These are phyloP conservation scores for Tetrapisispora phaffii DNA, from an alignment of 805 yeast species.

Conservation along the genomic window DNA sequence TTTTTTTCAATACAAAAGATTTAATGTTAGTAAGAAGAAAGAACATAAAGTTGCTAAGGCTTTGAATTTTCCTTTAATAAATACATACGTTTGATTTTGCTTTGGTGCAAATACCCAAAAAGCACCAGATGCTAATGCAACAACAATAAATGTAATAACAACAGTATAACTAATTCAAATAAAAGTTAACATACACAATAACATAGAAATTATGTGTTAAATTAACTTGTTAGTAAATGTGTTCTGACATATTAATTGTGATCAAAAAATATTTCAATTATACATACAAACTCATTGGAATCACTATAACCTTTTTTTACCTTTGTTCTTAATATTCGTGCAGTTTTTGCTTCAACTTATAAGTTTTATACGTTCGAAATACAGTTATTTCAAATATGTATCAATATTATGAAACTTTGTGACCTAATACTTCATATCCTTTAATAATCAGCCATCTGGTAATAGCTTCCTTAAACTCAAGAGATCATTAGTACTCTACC, in stretches of 20 bases:
- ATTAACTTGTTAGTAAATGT: conserved; percentile 2
- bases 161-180: conserved; percentile 54
- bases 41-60: neutral
- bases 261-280: neutral
- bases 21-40: conserved; percentile 1
- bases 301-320: neutral
- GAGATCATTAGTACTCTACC: no score
- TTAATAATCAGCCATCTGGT: no score
- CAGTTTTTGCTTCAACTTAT: neutral
- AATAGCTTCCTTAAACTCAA: no score
- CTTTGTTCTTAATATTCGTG: neutral
- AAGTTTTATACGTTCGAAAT: no score
- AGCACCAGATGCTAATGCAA: conserved; percentile 46
- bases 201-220: no score
- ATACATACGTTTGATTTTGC: conserved; percentile 60
- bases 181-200: no score
- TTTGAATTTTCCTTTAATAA: neutral
- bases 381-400: no score
- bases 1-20: neutral
- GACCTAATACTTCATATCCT: no score
- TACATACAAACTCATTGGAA: neutral
- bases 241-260: neutral
- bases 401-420: no score
- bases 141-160: conserved; percentile 49
- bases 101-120: conserved; percentile 86